phyloP scores from a whole-genome alignment of 2,329 filamentous ascomycete species.

The Sporothrix curviconia region DNA sequence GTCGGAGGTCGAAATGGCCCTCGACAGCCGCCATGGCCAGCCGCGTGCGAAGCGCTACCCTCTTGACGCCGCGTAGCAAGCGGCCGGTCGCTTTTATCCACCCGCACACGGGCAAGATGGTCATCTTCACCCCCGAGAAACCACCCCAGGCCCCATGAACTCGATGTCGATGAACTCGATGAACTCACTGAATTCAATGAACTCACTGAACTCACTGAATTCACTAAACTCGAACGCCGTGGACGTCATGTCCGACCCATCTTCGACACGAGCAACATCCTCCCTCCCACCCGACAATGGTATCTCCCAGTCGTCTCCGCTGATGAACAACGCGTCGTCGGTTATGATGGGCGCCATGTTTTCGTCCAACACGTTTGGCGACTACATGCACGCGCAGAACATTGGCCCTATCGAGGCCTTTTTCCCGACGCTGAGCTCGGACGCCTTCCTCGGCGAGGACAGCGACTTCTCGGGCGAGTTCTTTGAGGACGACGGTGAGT shows the following conservation, averaged over 20 bases:
- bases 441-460: conserved; percentile 49
- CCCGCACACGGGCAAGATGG: conserved; percentile 52
- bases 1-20: conserved; percentile 43
- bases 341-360: conserved; percentile 74
- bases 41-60: conserved; percentile 50
- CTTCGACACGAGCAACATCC: background rate
- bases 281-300: background rate
- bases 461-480: conserved; percentile 41
- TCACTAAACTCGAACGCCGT: too few species aligned
- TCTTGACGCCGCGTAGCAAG: conserved; percentile 45
- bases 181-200: too few species aligned
- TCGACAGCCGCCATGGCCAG: conserved; percentile 41
- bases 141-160: too few species aligned
- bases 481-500: conserved; percentile 61
- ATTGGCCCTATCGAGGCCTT: conserved; percentile 70
- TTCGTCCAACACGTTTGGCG: conserved; percentile 47
- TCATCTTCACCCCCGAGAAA: conserved; percentile 54
- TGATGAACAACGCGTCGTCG: conserved; percentile 62
- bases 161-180: too few species aligned
- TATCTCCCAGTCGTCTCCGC: conserved; percentile 39
- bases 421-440: conserved; percentile 56
- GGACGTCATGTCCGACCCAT: background rate
- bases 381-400: conserved; percentile 56
- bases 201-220: too few species aligned
- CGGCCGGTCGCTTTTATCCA: conserved; percentile 56